Percentiles rank a stretch among this genome's conserved stretches.
Evolutionary conservation across 129 eudicot species (phyloP).

Genomic region (Artemisia tridentata): DNA sequence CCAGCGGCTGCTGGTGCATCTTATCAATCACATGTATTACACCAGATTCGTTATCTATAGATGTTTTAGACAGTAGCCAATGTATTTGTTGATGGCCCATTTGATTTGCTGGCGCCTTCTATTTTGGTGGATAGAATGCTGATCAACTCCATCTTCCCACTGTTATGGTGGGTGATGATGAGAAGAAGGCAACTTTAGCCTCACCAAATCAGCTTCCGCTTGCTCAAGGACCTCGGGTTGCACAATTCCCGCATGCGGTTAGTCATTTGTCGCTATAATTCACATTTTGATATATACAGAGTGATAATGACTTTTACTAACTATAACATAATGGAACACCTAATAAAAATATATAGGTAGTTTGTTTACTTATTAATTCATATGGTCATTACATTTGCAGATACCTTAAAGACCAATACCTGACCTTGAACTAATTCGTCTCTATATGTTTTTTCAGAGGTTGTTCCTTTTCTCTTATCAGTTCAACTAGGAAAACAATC

Average conservation of each 20-base stretch:
- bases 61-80: neutral
- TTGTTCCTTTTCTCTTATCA: constrained; percentile 20
- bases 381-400: constrained; percentile 37
- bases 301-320: too few relatives aligned
- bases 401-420: constrained; percentile 42
- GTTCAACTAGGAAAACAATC: neutral
- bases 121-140: constrained; percentile 36
- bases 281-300: neutral
- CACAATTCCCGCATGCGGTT: constrained; percentile 39
- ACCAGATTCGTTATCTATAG: constrained; percentile 41
- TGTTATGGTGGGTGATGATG: neutral
- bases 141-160: constrained; percentile 40
- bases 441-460: constrained; percentile 51
- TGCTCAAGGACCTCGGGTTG: constrained; percentile 34
- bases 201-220: constrained; percentile 48
- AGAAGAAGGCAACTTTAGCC: constrained; percentile 19
- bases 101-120: constrained; percentile 1
- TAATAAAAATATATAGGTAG: neutral
- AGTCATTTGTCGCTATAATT: neutral
- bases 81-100: neutral
- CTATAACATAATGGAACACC: neutral
- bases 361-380: neutral
- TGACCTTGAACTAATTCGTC: constrained; percentile 19
- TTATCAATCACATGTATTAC: constrained; percentile 26
- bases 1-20: too few relatives aligned